Evolutionary conservation across 352 stramenopile genomes (phyloP).

Genomic region (Globisporangium rhizosaccharum): DNA sequence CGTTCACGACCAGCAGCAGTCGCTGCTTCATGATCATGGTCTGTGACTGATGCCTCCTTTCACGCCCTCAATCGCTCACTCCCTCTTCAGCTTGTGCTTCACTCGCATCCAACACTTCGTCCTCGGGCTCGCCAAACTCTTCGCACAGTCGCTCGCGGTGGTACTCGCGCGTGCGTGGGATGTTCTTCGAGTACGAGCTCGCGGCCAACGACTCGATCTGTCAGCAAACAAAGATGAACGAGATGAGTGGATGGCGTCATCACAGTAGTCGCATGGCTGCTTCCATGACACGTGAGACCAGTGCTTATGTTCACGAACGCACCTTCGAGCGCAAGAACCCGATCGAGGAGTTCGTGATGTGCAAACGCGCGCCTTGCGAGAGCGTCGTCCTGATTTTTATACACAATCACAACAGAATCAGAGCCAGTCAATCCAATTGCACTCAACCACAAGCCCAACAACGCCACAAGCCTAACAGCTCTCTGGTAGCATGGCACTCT

Average conservation of each 20-base stretch:
- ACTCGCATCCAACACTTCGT: too few relatives aligned
- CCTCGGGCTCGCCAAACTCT: conserved; percentile 37
- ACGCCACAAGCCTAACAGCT: not conserved
- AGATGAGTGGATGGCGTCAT: too few relatives aligned
- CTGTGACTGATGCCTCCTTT: not conserved
- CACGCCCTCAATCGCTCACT: not conserved
- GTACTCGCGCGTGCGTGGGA: conserved; percentile 50
- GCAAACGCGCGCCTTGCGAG: conserved; percentile 57
- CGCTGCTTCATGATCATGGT: too few relatives aligned
- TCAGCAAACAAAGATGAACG: not conserved
- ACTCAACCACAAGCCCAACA: too few relatives aligned
- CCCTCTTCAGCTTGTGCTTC: not conserved
- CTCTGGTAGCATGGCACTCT: not conserved
- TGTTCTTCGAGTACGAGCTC: conserved; percentile 61
- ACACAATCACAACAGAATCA: not conserved
- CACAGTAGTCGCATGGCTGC: not conserved
- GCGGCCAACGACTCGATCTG: conserved; percentile 75
- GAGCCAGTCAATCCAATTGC: not conserved
- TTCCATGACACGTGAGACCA: not conserved
- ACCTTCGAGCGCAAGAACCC: conserved; percentile 73
- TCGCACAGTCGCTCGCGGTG: conserved; percentile 53
- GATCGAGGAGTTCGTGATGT: conserved; percentile 70
- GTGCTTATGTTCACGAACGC: not conserved
- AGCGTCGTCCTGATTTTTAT: conserved; percentile 47
- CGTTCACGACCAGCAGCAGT: too few relatives aligned